Evolutionary conservation across 2,329 filamentous ascomycete genomes (phyloP).

Genomic region (Fusarium setosum): DNA sequence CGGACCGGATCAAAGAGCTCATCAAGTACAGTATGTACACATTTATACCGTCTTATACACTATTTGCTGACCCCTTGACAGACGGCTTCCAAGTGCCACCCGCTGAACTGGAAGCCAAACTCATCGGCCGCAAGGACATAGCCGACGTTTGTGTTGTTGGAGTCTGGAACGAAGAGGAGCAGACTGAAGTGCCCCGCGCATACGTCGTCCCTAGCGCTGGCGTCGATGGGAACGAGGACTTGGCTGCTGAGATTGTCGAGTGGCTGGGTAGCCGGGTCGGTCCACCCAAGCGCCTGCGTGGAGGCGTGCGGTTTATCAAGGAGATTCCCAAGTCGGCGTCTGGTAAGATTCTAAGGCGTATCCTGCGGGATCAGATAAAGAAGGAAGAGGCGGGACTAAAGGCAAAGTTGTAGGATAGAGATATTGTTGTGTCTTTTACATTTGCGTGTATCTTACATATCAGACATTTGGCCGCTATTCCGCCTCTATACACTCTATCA

Average conservation of each 20-base stretch:
- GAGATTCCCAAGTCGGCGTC: conserved; percentile 76
- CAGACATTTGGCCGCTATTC: conserved; percentile 1
- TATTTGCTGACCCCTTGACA: conserved; percentile 24
- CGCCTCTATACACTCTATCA: neutral
- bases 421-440: conserved; percentile 6
- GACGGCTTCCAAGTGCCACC: conserved; percentile 78
- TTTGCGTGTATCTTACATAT: conserved; percentile 26
- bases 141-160: conserved; percentile 75
- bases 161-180: conserved; percentile 65
- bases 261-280: conserved; percentile 69
- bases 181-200: conserved; percentile 74
- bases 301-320: conserved; percentile 76
- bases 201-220: conserved; percentile 53
- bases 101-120: conserved; percentile 69
- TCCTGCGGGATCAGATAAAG: conserved; percentile 59
- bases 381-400: conserved; percentile 45
- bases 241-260: conserved; percentile 48
- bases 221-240: conserved; percentile 47
- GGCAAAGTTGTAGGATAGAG: conserved; percentile 50
- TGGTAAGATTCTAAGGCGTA: conserved; percentile 60
- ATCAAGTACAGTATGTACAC: conserved; percentile 59
- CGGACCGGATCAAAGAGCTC: conserved; percentile 82
- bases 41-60: neutral
- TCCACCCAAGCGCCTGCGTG: conserved; percentile 75
- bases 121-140: conserved; percentile 57